Percentiles rank a stretch among this genome's conserved stretches.
Conservation (phyloP, 1,284 basidiomycete species). For the Cystobasidiaceae sp. region DNA sequence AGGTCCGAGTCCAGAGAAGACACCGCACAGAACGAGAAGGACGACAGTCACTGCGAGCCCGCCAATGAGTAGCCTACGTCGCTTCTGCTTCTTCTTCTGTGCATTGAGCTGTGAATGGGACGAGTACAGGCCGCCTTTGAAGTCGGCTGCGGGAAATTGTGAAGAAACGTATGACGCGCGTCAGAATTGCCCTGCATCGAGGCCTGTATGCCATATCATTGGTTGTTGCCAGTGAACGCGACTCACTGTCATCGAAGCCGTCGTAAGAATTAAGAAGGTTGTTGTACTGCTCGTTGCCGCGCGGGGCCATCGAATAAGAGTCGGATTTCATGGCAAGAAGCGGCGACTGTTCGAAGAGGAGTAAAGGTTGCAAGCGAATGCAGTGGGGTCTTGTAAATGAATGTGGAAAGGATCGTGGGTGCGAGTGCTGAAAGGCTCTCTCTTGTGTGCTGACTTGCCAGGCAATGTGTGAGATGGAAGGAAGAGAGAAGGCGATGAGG, state of each 20-base stretch:
- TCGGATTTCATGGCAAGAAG: conserved; percentile 9
- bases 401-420: too few species aligned
- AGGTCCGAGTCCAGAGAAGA: conserved; percentile 17
- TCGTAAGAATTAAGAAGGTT: neutral
- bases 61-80: conserved; percentile 6
- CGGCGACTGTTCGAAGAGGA: too few species aligned
- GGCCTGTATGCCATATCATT: too few species aligned
- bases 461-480: too few species aligned
- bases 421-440: too few species aligned
- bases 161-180: neutral
- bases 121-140: neutral
- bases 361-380: too few species aligned
- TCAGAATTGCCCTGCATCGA: neutral
- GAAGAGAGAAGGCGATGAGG: too few species aligned
- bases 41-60: conserved; percentile 4
- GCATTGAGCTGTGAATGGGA: neutral
- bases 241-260: conserved; percentile 8
- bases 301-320: neutral
- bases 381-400: too few species aligned
- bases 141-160: conserved; percentile 6
- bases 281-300: conserved; percentile 6
- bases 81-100: conserved; percentile 7
- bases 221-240: neutral
- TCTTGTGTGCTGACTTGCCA: too few species aligned
- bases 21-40: neutral